Conservation (phyloP, 202 grass and related monocot species). For the Brachypodium distachyon region DNA sequence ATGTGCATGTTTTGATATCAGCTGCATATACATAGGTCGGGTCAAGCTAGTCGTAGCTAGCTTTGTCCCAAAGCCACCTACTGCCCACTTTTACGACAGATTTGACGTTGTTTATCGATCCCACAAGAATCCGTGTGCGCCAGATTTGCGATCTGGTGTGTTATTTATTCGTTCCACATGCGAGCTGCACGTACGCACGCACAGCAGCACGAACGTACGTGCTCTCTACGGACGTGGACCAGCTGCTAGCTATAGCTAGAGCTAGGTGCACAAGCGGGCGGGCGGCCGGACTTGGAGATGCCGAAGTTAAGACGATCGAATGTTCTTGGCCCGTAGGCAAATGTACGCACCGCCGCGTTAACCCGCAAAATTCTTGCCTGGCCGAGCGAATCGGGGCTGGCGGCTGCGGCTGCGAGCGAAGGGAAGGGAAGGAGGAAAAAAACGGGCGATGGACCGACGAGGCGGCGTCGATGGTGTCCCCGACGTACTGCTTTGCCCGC, state of each 20-base stretch:
- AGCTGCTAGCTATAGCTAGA: background rate
- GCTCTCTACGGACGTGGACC: too few species aligned
- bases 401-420: too few species aligned
- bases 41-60: too few species aligned
- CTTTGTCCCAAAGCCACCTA: constrained; percentile 12
- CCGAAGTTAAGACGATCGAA: constrained; percentile 2
- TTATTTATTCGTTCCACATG: background rate
- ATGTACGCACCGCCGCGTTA: too few species aligned
- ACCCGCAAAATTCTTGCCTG: too few species aligned
- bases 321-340: background rate
- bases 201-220: too few species aligned
- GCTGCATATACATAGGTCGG: background rate
- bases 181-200: background rate
- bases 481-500: too few species aligned
- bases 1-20: too few species aligned
- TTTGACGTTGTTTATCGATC: background rate
- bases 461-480: too few species aligned
- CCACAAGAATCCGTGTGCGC: background rate
- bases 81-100: background rate
- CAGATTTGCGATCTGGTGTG: background rate
- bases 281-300: background rate
- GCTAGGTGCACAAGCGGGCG: background rate
- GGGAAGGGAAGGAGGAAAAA: too few species aligned
- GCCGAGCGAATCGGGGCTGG: too few species aligned
- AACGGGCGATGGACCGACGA: too few species aligned